Evolutionary conservation across 2,329 filamentous ascomycete genomes (phyloP), one percentile per base, ranked within the genome.

Genomic region (Leptosphaerulina australis): DNA sequence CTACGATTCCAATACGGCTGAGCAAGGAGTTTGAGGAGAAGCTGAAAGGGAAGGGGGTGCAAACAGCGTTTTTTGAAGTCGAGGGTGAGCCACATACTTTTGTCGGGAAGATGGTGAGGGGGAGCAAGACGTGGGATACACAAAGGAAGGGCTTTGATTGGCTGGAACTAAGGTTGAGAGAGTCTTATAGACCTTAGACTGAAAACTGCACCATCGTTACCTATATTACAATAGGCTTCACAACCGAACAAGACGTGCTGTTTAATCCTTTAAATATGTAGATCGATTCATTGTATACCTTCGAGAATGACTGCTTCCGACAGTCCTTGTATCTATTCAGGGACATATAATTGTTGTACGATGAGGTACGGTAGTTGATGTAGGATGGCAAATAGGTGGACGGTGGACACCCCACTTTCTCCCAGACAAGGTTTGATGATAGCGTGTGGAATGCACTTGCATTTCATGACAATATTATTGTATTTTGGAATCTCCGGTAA

Each of bases 71-170:
- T 31, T 34, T 51, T 4, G 46, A 48, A n/a, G 45, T 61, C 14
- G 29, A 51, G 6, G 50, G 45, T 1, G 56, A 59, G 29, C 30
- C 40, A 25, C 58, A 61, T 31, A 61, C 58, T 5, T 61, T 61
- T 46, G 50, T 41, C 7, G 58, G 53, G 22, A 51, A 44, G 29
- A 61, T 61, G 58, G 21, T 28, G 17, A 54, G 45, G 15, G 58
- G 53, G 17, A 47, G 50, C 11, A 18, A 47, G 45, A 59, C 53
- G 7, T 59, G 53, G 58, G 28, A 44, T 2, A 36, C 31, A 3
- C 56, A 57, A 38, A 26, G 46, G 21, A 39, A 47, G 14, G 56
- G 51, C 6, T 56, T 52, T 17, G 49, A 56, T 33, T 59, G 51
- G 30, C 24, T 61, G 12, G 50, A 56, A 22, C 28, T 35, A 18